Conservation (phyloP, 257 asterid species). For the Verbascum thapsus region DNA sequence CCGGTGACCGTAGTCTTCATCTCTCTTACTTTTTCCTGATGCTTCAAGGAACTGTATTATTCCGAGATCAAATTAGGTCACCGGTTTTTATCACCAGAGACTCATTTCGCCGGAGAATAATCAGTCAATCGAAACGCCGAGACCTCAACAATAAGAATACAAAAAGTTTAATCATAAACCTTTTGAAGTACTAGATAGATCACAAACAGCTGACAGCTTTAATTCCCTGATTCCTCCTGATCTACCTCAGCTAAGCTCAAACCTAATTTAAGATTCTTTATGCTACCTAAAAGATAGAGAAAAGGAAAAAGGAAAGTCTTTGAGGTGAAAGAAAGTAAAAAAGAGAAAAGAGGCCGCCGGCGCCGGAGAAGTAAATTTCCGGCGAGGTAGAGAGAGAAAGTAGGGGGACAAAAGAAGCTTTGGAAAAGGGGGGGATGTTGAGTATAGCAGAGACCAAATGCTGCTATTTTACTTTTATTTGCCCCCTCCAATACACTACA, state of each 20-base stretch:
- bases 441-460: constrained; percentile 88
- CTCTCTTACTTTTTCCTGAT: not conserved
- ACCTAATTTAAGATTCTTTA: not conserved
- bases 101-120: constrained; percentile 43
- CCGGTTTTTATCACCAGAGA: constrained; percentile 39
- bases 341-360: constrained; percentile 25
- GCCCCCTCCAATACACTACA: constrained; percentile 79
- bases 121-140: constrained; percentile 10
- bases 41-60: constrained; percentile 14
- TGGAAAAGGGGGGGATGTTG: constrained; percentile 80
- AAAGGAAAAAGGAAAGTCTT: constrained; percentile 2
- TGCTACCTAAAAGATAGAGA: not conserved
- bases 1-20: constrained; percentile 65
- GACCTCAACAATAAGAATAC: constrained; percentile 11
- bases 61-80: constrained; percentile 29
- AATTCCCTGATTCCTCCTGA: constrained; percentile 6
- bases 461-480: constrained; percentile 58
- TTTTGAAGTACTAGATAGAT: constrained; percentile 33
- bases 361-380: constrained; percentile 34
- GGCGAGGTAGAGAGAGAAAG: constrained; percentile 41
- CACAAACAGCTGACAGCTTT: constrained; percentile 28
- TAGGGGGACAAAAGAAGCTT: constrained; percentile 71
- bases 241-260: constrained; percentile 2
- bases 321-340: not conserved
- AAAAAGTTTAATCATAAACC: constrained; percentile 21